Base-by-base conservation (phyloP, 371 early-diverging fungal genomes). In the Syncephalastrum monosporum region DNA sequence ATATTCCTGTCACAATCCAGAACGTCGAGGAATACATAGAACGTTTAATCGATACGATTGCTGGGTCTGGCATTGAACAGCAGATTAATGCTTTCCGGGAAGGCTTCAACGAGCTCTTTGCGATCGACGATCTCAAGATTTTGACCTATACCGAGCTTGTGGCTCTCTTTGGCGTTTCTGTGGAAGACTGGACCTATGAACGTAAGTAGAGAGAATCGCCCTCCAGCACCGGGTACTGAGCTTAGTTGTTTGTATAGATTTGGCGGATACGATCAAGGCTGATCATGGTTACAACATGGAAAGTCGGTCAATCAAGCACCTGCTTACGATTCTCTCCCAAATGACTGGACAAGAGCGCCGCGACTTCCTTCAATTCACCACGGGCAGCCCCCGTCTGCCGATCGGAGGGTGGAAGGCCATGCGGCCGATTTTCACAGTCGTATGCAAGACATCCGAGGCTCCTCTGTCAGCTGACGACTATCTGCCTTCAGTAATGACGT, bases 401-500 rank as follows among this genome's bases (percentile, higher is more conserved):
- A 84, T 94, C 52, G 95, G 93, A 27, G 93, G 94, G 7, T 96
- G 94, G 82, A 88, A 85, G 54, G 81, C 84, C 0, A 81, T 97
- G 50, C 79, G 76, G 4, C 97, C 97, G 23, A 80, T 87, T 7
- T 82, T 97, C 45, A 95, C 94, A 0, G 91, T 97, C 5, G 96
- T 95, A 2, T 79, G 92, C 56, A 93, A 92, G 61, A 74, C 77
- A 4, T 80, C 78, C 42, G 90, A 87, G 61, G 67, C 82, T 3
- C 82, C 86, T 1, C 63, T 86, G 41, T 77, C 69, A 19, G 74
- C 94, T 0, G 94, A 96, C 61, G 88, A 89, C 50, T 92, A 89
- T 56, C 66, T 97, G 58, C 98, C 96, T 7, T 89, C 89, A 16
- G 98, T 96, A 23, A 97, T 96, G 96, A 97, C 98, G 0, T 97